A percentile compares a stretch with the other conserved stretches of the same genome.
These are phyloP conservation scores for Aspergillus jensenii DNA, from an alignment of 2,329 filamentous ascomycete genomes.

Conservation along the genomic window DNA sequence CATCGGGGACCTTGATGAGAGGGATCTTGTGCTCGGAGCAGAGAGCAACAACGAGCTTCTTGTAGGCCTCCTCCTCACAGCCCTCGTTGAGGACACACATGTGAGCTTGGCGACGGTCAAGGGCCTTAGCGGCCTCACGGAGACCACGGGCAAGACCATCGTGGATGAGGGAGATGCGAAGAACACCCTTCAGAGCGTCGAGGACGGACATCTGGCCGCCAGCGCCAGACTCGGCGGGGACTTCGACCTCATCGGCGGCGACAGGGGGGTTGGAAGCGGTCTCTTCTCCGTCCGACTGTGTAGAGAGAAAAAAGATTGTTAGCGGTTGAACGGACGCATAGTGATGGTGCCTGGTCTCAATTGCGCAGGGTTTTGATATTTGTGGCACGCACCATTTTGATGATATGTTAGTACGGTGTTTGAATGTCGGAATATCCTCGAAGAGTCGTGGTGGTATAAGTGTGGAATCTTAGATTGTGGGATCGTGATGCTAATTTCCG, in stretches of 20 bases:
- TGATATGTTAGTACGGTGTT: constrained; percentile 29
- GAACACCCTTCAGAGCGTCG: constrained; percentile 96
- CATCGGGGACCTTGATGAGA: constrained; percentile 99
- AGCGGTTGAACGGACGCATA: not conserved
- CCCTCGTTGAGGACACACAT: constrained; percentile 99
- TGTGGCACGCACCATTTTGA: constrained; percentile 46
- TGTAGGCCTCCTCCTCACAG: constrained; percentile 99
- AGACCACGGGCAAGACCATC: constrained; percentile 98
- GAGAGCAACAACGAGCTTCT: constrained; percentile 98
- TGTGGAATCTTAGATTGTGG: constrained; percentile 25
- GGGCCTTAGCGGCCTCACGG: constrained; percentile 96
- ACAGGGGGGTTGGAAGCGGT: constrained; percentile 69
- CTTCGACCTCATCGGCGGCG: constrained; percentile 84
- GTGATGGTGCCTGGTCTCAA: not conserved
- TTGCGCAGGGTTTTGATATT: not conserved
- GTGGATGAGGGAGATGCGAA: constrained; percentile 99
- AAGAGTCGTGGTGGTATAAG: constrained; percentile 45
- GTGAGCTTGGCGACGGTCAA: constrained; percentile 97
- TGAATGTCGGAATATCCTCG: constrained; percentile 54
- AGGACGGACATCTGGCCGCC: constrained; percentile 83
- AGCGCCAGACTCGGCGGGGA: constrained; percentile 80
- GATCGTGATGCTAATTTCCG: constrained; percentile 21
- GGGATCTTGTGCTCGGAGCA: constrained; percentile 99
- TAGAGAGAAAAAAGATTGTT: not conserved
- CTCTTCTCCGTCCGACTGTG: constrained; percentile 99